Base-by-base conservation (phyloP, 2,329 filamentous ascomycete genomes). In the Rosellinia necatrix region DNA sequence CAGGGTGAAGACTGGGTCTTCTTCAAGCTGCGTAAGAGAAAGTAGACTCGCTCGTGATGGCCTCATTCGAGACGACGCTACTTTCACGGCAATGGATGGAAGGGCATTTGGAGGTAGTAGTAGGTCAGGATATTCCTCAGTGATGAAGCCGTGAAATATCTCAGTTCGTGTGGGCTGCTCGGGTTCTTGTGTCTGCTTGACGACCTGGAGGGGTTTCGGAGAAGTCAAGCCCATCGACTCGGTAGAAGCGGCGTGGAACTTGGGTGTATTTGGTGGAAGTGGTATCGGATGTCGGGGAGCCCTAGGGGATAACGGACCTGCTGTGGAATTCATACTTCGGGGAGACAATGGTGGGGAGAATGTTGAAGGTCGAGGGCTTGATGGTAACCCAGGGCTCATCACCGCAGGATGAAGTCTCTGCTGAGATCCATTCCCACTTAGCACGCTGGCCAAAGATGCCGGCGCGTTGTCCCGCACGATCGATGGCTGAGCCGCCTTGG, bases 41-140 rank as follows among this genome's bases (percentile, higher is more conserved):
- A 96, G 78, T 64, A 94, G 83, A 70, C 92, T 97, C 32, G 91
- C 86, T 61, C 93, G 82, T 0, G 93, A 96, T 12, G 93, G 94
- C 69, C 91, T 92, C 79, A 99, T 86, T n/a, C 94, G 87, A 19
- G 94, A 97, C 4, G 94, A 97, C 3, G 92, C 91, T 3, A 97
- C 93, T 70, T 84, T 90, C 43, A 97, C 86, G 61, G 89, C 84
- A 53, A 99, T 88, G 1, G 90, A 91, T 3, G 91, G 89, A 6
- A 99, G 78, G 5, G 92, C 92, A 70, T 96, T 96, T 0, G 94
- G 93, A 8, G 92, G 87, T 2, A 99, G 79, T 19, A 97, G 76
- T 6, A 97, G 80, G 60, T 91, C 89, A 1, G 93, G 92, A 69
- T 92, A 93, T 62, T 96, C 90, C 0, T 96, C 91, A 0, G 89